phyloP scores from a whole-genome alignment of 176 grass and related monocot genomes.

The Eragrostis curvula region DNA sequence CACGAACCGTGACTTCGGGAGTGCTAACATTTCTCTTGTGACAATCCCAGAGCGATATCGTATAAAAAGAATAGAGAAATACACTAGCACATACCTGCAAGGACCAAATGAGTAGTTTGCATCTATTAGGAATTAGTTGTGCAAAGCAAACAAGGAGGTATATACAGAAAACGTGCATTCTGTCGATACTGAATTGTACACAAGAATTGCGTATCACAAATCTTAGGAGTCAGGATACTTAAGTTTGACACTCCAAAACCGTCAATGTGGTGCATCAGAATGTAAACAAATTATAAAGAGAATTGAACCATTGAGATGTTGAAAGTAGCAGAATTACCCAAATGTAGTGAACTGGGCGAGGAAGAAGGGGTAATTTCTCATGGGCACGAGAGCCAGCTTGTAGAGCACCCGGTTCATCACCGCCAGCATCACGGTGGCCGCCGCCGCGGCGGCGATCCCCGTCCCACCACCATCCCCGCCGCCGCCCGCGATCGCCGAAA shows the following conservation, averaged over 20 bases:
- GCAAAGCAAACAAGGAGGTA: neutral
- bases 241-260: neutral
- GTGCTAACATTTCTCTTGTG: conserved; percentile 79
- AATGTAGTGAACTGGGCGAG: conserved; percentile 83
- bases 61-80: conserved; percentile 74
- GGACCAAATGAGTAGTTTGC: neutral
- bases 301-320: neutral
- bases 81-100: conserved; percentile 77
- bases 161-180: neutral
- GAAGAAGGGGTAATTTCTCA: conserved; percentile 93
- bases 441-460: conserved; percentile 51
- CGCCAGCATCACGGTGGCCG: conserved; percentile 59
- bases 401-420: conserved; percentile 96
- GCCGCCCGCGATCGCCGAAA: conserved; percentile 15
- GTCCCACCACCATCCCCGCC: neutral
- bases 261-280: neutral
- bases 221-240: neutral
- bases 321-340: conserved; percentile 51
- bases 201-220: neutral
- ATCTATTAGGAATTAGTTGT: neutral
- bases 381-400: conserved; percentile 88
- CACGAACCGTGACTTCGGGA: conserved; percentile 79
- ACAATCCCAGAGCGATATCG: conserved; percentile 71
- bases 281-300: neutral
- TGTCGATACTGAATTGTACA: conserved; percentile 2